Base-by-base conservation (phyloP, 768 basidiomycete genomes). In the Termitomyces sp. region DNA sequence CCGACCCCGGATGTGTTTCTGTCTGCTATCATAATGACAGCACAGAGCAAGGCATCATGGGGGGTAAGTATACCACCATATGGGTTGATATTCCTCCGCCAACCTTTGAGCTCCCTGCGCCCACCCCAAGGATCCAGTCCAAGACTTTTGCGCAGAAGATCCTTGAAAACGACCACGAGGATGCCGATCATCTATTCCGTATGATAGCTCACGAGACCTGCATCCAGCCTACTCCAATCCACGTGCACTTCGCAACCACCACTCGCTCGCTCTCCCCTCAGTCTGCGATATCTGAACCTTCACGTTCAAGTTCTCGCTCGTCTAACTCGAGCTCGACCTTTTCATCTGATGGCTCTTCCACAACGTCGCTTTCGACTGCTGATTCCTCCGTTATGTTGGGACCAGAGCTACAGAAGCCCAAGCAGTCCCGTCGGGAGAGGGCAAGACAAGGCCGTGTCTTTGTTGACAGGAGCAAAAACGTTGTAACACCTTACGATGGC, bases 401-500 rank as follows among this genome's bases (percentile, higher is more conserved):
- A 16, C 11, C 41, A 8, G 59, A 58, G n/a, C 68, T 67, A 54
- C 61, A 68, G 46, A 72, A 75, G 54, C 66, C 66, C 63, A 82
- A 81, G 68, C 78, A 81, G 57, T 88, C 87, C 24, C 86, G 87
- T 56, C 82, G 88, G 60, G 89, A 91, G 70, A 81, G 80, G 52
- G 82, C 83, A 9, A 80, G 86, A 62, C 86, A 87, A 69, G 81
- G 81, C 24, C 84, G 83, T 62, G 87, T 92, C 64, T 91, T 81
- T 68, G 72, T 93, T 56, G 91, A 93, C 71, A 82, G 78, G 22
- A 73, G 85, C 67, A 92, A 86, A 78, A 91, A 73, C 55, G 88
- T 88, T 47, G 88, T 92, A 62, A 92, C 90, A 49, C 88, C 88
- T 66, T 93, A 93, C 66, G 90, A 93, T 64, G 90, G 89, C 57